Conservation (phyloP, 768 basidiomycete genomes). For the Coprinopsis strossmayeri region DNA sequence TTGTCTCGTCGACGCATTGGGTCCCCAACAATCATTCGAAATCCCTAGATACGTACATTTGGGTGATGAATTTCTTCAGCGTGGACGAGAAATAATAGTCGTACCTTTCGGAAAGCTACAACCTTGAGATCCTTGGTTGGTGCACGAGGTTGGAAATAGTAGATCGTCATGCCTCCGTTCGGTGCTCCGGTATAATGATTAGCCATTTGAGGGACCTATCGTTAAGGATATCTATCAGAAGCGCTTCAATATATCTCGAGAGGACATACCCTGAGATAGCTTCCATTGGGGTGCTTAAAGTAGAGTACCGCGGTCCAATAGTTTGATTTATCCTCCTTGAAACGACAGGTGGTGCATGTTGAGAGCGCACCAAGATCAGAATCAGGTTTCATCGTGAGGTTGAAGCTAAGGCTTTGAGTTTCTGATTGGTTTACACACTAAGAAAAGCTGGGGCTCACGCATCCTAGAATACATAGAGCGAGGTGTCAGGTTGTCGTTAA, state of each 20-base stretch:
- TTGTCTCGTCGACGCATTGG: constrained; percentile 1
- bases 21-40: constrained; percentile 9
- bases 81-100: not conserved
- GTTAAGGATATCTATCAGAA: not conserved
- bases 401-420: constrained; percentile 3
- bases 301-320: constrained; percentile 13
- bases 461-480: not conserved
- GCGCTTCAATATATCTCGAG: not conserved
- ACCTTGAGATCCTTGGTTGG: constrained; percentile 7
- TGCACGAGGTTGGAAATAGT: constrained; percentile 8
- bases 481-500: not conserved
- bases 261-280: constrained; percentile 9
- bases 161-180: constrained; percentile 11
- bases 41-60: constrained; percentile 1
- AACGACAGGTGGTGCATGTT: constrained; percentile 13
- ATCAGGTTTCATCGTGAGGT: constrained; percentile 9
- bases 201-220: constrained; percentile 9
- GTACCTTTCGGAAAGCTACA: constrained; percentile 5
- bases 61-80: not conserved
- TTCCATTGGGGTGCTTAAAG: constrained; percentile 13
- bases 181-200: constrained; percentile 5
- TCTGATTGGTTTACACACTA: not conserved
- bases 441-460: constrained; percentile 1
- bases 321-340: constrained; percentile 13
- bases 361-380: constrained; percentile 4